Evolutionary conservation across 306 rosid species (phyloP).

Genomic region (Fragaria vesca): DNA sequence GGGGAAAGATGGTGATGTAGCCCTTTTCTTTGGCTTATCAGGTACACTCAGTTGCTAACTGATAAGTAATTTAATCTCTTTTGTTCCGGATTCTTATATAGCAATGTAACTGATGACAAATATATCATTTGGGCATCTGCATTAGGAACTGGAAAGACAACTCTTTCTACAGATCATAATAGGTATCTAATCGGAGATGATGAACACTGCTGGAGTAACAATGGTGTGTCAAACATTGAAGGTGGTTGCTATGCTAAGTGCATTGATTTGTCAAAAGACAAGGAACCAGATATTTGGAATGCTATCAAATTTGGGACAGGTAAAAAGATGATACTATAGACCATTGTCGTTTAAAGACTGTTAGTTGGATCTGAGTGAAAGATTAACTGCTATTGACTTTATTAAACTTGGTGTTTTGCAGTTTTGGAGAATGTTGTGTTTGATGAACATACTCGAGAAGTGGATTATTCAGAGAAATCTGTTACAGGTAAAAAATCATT

Average conservation of each 20-base stretch:
- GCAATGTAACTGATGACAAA: not conserved
- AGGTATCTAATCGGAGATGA: constrained; percentile 82
- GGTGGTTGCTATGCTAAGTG: constrained; percentile 99
- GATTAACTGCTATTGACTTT: not conserved
- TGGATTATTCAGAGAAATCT: constrained; percentile 76
- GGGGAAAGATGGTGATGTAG: constrained; percentile 85
- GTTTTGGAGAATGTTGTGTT: constrained; percentile 89
- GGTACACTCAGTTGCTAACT: constrained; percentile 38
- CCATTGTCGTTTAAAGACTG: not conserved
- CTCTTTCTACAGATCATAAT: constrained; percentile 79
- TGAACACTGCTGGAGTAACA: constrained; percentile 84
- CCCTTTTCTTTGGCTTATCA: constrained; percentile 94
- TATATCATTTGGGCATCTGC: not conserved
- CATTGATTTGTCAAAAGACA: constrained; percentile 72
- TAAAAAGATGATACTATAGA: constrained; percentile 14
- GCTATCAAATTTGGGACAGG: constrained; percentile 92
- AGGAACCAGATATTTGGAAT: constrained; percentile 90
- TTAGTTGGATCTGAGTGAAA: not conserved
- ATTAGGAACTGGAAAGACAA: constrained; percentile 85
- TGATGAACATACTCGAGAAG: constrained; percentile 75
- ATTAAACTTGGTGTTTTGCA: constrained; percentile 26
- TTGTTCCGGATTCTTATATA: not conserved
- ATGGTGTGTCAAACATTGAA: constrained; percentile 85
- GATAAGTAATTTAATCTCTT: not conserved
- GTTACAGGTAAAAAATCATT: constrained; percentile 60